These are phyloP conservation scores for Solanum appendiculatum DNA, from an alignment of 257 asterid species.

Conservation along the genomic window DNA sequence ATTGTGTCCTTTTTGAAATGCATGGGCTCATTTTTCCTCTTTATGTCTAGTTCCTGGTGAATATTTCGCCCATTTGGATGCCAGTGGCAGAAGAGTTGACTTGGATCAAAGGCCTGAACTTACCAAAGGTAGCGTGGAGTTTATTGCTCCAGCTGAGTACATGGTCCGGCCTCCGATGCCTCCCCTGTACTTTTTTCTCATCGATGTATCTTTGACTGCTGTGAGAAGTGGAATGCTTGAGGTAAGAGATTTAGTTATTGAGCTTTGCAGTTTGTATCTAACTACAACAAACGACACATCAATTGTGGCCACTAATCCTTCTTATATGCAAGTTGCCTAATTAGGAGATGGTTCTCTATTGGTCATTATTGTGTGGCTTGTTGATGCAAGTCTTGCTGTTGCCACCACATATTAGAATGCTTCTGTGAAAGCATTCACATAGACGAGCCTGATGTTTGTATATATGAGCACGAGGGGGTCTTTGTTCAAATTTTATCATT, in stretches of 20 bases:
- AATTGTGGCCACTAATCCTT: neutral
- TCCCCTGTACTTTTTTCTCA: constrained; percentile 71
- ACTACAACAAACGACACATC: neutral
- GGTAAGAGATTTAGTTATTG: constrained; percentile 32
- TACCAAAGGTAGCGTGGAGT: constrained; percentile 72
- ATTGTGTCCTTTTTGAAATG: neutral
- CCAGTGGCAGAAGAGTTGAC: constrained; percentile 67
- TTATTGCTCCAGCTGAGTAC: constrained; percentile 70
- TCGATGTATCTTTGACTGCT: constrained; percentile 81
- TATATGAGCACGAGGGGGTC: neutral
- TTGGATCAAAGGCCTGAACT: constrained; percentile 90
- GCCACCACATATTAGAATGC: neutral
- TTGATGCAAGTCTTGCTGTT: neutral
- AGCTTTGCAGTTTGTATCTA: neutral
- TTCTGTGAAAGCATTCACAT: neutral
- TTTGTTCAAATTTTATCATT: neutral
- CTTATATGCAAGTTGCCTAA: neutral
- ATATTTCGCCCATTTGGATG: constrained; percentile 67
- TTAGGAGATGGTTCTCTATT: neutral
- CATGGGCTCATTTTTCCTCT: constrained; percentile 17
- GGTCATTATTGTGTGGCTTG: neutral
- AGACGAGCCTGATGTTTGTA: neutral
- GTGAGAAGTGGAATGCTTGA: constrained; percentile 86
- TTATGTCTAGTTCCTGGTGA: constrained; percentile 66
- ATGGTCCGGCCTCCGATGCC: constrained; percentile 94